Evolutionary conservation across 2,329 filamentous ascomycete genomes (phyloP).

Genomic region (Phaeosphaeria sp.): DNA sequence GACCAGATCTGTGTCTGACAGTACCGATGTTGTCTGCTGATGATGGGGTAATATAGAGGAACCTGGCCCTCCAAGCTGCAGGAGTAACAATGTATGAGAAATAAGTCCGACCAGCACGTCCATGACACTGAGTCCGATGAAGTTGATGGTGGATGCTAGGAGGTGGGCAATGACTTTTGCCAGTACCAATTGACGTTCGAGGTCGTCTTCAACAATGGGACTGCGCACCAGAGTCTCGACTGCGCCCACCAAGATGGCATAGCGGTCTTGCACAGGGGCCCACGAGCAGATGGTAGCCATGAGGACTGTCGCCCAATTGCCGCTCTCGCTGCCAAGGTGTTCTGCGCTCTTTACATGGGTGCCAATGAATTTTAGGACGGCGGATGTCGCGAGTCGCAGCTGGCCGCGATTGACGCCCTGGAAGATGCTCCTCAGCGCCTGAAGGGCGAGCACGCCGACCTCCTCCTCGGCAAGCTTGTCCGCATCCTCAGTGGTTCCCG

Average conservation of each 20-base stretch:
- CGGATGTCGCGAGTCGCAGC: conserved; percentile 75
- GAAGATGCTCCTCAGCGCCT: conserved; percentile 87
- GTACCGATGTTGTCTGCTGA: conserved; percentile 42
- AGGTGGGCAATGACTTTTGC: conserved; percentile 81
- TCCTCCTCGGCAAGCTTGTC: conserved; percentile 91
- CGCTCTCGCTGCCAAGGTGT: conserved; percentile 51
- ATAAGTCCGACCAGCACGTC: conserved; percentile 87
- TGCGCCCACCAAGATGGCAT: conserved; percentile 82
- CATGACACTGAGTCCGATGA: conserved; percentile 96
- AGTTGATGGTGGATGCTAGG: conserved; percentile 84
- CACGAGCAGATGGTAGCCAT: conserved; percentile 82
- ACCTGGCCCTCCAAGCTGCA: conserved; percentile 66
- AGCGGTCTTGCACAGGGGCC: conserved; percentile 93
- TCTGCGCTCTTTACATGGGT: conserved; percentile 37
- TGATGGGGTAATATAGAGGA: conserved; percentile 47
- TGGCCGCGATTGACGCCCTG: conserved; percentile 81
- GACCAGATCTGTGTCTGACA: conserved; percentile 27
- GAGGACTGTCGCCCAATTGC: conserved; percentile 81
- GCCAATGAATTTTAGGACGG: conserved; percentile 75
- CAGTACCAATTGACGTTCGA: conserved; percentile 77
- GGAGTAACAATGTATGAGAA: conserved; percentile 78
- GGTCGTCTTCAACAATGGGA: conserved; percentile 71
- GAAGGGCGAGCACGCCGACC: conserved; percentile 80
- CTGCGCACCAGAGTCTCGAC: conserved; percentile 77
- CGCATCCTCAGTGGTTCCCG: conserved; percentile 82